Conservation (phyloP, 371 early-diverging fungal species). For the Mucor lusitanicus region DNA sequence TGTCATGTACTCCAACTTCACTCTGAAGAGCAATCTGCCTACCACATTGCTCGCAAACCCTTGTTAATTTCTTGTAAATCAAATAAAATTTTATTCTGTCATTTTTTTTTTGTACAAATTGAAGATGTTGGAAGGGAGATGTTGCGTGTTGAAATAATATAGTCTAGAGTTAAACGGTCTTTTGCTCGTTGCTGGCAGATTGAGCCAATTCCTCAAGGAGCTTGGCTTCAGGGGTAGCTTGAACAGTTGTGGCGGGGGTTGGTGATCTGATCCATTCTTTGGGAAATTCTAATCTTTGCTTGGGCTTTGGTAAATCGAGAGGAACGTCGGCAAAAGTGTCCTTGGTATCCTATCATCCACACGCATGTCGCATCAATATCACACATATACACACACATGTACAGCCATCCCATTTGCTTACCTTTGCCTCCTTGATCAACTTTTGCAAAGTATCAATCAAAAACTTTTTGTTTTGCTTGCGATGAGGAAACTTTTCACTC, state of each 20-base stretch:
- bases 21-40: slow-evolving; percentile 15
- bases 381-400: background rate
- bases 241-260: background rate
- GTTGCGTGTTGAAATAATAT: background rate
- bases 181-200: background rate
- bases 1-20: slow-evolving; percentile 33
- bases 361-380: background rate
- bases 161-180: background rate
- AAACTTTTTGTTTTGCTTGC: slow-evolving; percentile 71
- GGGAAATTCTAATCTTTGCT: slow-evolving; percentile 62
- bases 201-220: background rate
- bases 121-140: background rate
- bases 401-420: slow-evolving; percentile 9
- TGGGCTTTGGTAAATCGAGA: slow-evolving; percentile 57
- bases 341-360: slow-evolving; percentile 30
- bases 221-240: background rate
- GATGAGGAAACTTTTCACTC: slow-evolving; percentile 62
- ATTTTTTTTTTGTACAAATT: slow-evolving; percentile 6
- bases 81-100: slow-evolving; percentile 2
- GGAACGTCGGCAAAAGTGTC: slow-evolving; percentile 67
- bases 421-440: slow-evolving; percentile 61
- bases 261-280: slow-evolving; percentile 57
- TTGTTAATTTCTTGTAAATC: background rate
- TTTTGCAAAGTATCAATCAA: slow-evolving; percentile 60
- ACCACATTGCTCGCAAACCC: slow-evolving; percentile 11